phyloP scores from a whole-genome alignment of 192 early-diverging fungal species.

The Gamsiella multidivaricata region DNA sequence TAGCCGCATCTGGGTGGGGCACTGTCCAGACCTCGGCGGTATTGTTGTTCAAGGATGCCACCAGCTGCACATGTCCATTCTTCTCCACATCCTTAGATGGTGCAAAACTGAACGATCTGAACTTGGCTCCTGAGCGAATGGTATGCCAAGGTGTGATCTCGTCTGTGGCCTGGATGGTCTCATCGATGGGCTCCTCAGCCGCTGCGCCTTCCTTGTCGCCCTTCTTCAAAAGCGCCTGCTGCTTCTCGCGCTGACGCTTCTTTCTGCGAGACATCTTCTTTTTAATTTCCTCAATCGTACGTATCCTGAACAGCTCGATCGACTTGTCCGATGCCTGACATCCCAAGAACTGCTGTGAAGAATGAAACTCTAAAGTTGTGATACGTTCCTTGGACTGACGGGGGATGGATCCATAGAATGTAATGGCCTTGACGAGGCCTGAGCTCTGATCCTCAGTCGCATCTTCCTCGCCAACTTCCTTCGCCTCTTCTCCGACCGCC shows the following conservation, averaged over 20 bases:
- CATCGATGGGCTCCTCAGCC: slow-evolving; percentile 56
- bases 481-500: slow-evolving; percentile 55
- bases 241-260: slow-evolving; percentile 83
- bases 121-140: slow-evolving; percentile 80
- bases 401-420: slow-evolving; percentile 79
- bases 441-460: slow-evolving; percentile 20
- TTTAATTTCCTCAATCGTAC: slow-evolving; percentile 81
- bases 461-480: slow-evolving; percentile 57
- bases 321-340: slow-evolving; percentile 82
- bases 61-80: slow-evolving; percentile 61
- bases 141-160: slow-evolving; percentile 79
- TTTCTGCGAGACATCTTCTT: slow-evolving; percentile 85
- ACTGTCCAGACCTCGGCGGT: slow-evolving; percentile 82
- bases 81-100: slow-evolving; percentile 63
- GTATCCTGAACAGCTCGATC: slow-evolving; percentile 87
- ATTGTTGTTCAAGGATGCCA: slow-evolving; percentile 87
- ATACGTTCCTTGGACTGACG: slow-evolving; percentile 86
- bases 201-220: slow-evolving; percentile 57
- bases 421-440: slow-evolving; percentile 74
- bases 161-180: slow-evolving; percentile 76
- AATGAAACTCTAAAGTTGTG: slow-evolving; percentile 81
- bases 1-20: slow-evolving; percentile 64
- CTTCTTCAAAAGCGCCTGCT: slow-evolving; percentile 59
- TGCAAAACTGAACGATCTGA: slow-evolving; percentile 84
- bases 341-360: slow-evolving; percentile 81